These are phyloP conservation scores for Pseudogymnoascus destructans DNA, from an alignment of 2,329 filamentous ascomycete species.

Conservation along the genomic window DNA sequence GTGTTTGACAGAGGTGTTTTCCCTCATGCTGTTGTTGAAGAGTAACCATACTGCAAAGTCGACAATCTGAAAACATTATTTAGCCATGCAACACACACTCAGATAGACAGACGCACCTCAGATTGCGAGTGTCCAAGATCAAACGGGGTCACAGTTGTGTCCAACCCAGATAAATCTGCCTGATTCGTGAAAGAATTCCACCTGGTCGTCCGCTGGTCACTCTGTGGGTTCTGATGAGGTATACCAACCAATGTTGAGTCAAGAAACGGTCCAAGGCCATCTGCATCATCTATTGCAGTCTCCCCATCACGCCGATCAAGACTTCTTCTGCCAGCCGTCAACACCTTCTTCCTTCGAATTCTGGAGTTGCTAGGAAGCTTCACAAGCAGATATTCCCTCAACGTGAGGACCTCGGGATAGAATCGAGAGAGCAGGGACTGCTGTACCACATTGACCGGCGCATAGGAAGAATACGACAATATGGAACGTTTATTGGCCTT, in stretches of 20 bases:
- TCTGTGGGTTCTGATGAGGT: background rate
- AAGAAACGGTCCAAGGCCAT: constrained; percentile 17
- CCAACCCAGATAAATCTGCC: background rate
- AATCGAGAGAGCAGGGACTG: constrained; percentile 57
- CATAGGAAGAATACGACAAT: constrained; percentile 10
- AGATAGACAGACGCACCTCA: constrained; percentile 12
- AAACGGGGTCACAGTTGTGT: background rate
- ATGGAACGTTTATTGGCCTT: constrained; percentile 23
- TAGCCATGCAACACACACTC: background rate
- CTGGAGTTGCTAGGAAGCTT: constrained; percentile 55
- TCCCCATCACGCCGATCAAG: background rate
- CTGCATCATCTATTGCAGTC: constrained; percentile 9
- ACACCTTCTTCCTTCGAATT: constrained; percentile 44
- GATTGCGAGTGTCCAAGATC: constrained; percentile 4
- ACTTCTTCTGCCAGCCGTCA: constrained; percentile 25
- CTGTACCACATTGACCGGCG: constrained; percentile 21
- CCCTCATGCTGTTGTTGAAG: constrained; percentile 45
- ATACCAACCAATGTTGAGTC: constrained; percentile 25
- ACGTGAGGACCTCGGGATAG: constrained; percentile 50
- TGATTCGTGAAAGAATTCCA: background rate
- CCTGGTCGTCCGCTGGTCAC: background rate
- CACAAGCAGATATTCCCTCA: constrained; percentile 58
- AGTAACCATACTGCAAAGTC: constrained; percentile 67
- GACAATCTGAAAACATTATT: constrained; percentile 44
- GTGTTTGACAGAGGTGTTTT: constrained; percentile 48